Evolutionary conservation across 2,329 filamentous ascomycete genomes (phyloP), one percentile per base, ranked within the genome.

Genomic region (Alternaria triticimaculans): DNA sequence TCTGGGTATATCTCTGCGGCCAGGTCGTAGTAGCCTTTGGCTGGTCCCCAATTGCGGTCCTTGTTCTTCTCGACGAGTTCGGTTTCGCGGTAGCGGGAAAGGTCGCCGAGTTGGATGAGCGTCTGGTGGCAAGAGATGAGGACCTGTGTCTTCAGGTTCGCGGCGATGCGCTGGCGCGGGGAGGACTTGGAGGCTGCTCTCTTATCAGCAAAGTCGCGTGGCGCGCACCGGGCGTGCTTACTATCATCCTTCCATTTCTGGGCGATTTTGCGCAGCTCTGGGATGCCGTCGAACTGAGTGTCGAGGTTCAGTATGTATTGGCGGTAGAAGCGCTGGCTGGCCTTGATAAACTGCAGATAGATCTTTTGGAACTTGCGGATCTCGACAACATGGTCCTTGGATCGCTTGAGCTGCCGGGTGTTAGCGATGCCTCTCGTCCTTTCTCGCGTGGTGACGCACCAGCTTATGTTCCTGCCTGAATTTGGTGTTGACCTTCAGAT

Each of bases 271-370:
- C 87, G 83, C 71, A 91, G 78, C 72, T 89, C 87, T 6, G 84
- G 79, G 44, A 90, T 84, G 43, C 84, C 85, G 37, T 84, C 83
- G 67, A 85, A 89, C 63, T 85, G 83, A 18, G 84, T 84, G 57
- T 91, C 89, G 23, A 97, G 84, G 60, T 90, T 88, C 78, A 95
- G 89, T 58, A 97, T 91, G 74, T 93, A 96, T 69, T 89, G 90
- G 74, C 92, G 89, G 84, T 98, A 98, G 80, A 97, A 97, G 73
- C 89, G 89, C 80, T 96, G 92, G 69, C 93, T 92, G 50, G 90
- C 90, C 80, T 95, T 96, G 71, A 98, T 88, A 78, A 97, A 98
- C 70, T 89, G 88, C 61, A 90, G 84, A 79, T 96, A 98, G 67
- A 90, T 86, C 80, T 92, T 94, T 78, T 92, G 90, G 55, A 95